Evolutionary conservation across 768 basidiomycete species (phyloP), one percentile per base, ranked within the genome.

Genomic region (Erythrobasidium yunnanense): DNA sequence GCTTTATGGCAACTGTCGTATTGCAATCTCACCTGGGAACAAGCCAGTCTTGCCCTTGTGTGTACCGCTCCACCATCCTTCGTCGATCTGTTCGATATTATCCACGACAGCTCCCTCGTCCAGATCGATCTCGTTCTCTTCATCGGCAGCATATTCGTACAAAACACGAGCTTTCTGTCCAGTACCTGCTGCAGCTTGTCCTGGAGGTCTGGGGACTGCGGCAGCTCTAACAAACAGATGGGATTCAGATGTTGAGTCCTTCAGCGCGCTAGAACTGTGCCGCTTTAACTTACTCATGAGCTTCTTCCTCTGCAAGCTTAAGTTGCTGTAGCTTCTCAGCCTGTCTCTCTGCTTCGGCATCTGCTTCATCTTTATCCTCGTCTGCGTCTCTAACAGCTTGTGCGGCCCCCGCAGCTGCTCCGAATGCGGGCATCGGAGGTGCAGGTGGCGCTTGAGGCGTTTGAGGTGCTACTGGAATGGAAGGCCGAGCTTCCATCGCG

Each of bases 21-120:
- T n/a, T n/a, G n/a, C n/a, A n/a, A 58, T 47, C 81, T 23, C 70
- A 88, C 87, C 82, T 66, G 90, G 91, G 83, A 93, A 95, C 32
- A 92, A 75, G 6, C 91, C 92, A 4, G 76, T 79, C 78, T 86
- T 85, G 2, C 89, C 90, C 23, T 79, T 81, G 30, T 84, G 85
- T 53, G 83, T 79, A 22, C 89, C 92, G 66, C 79, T 82, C 92
- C 91, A 95, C 92, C 92, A 97, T 4, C 88, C 80, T 75, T 88
- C 87, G 70, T 86, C 88, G 17, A 88, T 76, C 76, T 88, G 84
- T 76, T 90, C 87, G 51, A 93, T 83, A 69, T 87, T 82, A 63
- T 86, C 83, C 53, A 95, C 83, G 34, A 84, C 76, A 73, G 92
- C 88, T 49, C 89, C 88, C 75, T 93, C 90, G 0, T 78, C 69